A percentile compares a stretch with the other conserved stretches of the same genome.
phyloP scores from a whole-genome alignment of 768 basidiomycete species.

The Lyophyllum semitale region DNA sequence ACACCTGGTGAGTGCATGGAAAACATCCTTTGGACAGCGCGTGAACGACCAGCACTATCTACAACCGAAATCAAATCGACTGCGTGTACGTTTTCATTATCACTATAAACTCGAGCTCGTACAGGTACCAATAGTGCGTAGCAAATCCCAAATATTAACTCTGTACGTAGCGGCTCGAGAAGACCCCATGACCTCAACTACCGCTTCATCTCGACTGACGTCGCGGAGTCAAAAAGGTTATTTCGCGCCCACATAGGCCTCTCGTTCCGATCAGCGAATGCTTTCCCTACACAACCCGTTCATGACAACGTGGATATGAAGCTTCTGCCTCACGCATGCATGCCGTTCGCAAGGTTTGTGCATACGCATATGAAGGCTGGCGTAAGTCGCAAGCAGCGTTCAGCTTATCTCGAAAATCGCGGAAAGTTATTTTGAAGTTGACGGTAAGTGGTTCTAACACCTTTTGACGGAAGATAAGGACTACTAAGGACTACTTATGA shows the following conservation, averaged over 20 bases:
- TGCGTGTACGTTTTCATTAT: background rate
- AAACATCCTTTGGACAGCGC: background rate
- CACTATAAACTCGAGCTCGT: background rate
- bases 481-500: background rate
- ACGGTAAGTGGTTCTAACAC: background rate
- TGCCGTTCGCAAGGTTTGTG: background rate
- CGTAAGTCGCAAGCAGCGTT: background rate
- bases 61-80: background rate
- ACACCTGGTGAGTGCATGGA: background rate
- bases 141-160: background rate
- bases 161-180: background rate
- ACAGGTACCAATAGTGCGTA: background rate
- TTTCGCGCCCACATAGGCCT: background rate
- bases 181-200: background rate
- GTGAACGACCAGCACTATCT: background rate
- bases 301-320: background rate
- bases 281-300: background rate
- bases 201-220: background rate
- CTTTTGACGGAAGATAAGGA: background rate
- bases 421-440: background rate
- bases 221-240: constrained; percentile 13
- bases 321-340: background rate
- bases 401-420: background rate
- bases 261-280: background rate
- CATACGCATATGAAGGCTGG: background rate